These are phyloP conservation scores for Paracamarosporium sp. DNA, from an alignment of 2,329 filamentous ascomycete genomes.

Conservation along the genomic window DNA sequence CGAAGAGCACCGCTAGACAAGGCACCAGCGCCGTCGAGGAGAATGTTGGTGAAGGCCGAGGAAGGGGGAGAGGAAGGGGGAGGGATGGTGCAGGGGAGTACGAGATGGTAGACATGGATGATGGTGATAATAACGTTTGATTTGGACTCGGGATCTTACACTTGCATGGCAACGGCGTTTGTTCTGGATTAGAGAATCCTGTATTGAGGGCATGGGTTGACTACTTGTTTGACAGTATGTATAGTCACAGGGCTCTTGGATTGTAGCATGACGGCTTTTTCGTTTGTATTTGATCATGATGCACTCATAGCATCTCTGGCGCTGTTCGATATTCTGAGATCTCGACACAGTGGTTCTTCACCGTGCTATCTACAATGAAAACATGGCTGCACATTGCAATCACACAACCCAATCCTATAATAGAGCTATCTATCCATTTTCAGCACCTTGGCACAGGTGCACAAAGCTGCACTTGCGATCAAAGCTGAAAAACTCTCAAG, in stretches of 20 bases:
- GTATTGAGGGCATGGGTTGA: conserved; percentile 2
- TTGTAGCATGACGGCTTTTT: neutral
- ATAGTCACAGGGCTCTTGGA: conserved; percentile 18
- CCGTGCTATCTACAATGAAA: no score
- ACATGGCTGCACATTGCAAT: no score
- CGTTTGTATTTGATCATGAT: conserved; percentile 4
- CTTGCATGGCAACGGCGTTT: conserved; percentile 28
- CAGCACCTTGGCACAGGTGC: no score
- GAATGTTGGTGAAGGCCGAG: conserved; percentile 48
- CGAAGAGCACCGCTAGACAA: conserved; percentile 48
- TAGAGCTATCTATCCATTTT: no score
- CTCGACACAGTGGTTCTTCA: no score
- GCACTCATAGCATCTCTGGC: neutral
- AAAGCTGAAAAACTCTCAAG: no score
- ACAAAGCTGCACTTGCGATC: no score
- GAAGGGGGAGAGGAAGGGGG: conserved; percentile 48
- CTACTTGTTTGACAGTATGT: conserved; percentile 7
- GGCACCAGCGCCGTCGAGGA: conserved; percentile 30
- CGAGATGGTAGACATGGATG: conserved; percentile 55
- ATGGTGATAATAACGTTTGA: conserved; percentile 45
- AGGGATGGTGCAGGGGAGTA: conserved; percentile 56
- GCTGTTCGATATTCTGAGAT: no score
- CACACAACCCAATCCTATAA: no score
- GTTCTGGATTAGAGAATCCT: conserved; percentile 17
- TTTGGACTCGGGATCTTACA: conserved; percentile 6